Evolutionary conservation across 2,329 filamentous ascomycete species (phyloP).

Genomic region (Fusarium setosum): DNA sequence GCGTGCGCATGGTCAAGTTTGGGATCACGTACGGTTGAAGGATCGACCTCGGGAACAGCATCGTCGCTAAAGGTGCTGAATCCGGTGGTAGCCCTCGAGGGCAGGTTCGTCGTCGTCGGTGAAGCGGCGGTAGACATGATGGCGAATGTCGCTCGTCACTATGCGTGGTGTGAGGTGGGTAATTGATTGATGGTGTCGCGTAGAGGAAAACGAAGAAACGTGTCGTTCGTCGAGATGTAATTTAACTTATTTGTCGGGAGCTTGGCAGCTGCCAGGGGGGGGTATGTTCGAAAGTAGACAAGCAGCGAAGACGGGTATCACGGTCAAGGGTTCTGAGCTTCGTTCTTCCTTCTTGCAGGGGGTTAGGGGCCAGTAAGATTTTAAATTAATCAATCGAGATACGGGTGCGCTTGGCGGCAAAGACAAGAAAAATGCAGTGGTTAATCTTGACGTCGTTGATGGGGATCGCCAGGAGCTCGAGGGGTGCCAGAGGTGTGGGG

Average conservation of each 20-base stretch:
- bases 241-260: constrained; percentile 25
- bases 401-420: background rate
- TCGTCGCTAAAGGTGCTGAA: constrained; percentile 64
- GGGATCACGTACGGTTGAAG: constrained; percentile 62
- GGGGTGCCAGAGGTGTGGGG: background rate
- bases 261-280: constrained; percentile 37
- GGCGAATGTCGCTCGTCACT: background rate
- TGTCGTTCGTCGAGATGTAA: constrained; percentile 15
- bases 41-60: constrained; percentile 68
- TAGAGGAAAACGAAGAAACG: constrained; percentile 15
- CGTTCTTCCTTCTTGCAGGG: constrained; percentile 11
- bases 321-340: constrained; percentile 36
- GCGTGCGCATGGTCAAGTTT: background rate
- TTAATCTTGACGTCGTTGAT: constrained; percentile 34
- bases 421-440: background rate
- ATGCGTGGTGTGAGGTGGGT: background rate
- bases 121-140: constrained; percentile 45
- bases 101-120: constrained; percentile 49
- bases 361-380: constrained; percentile 3
- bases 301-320: constrained; percentile 32
- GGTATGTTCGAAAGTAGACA: constrained; percentile 1
- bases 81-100: constrained; percentile 60
- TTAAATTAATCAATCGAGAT: background rate
- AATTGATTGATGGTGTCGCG: background rate
- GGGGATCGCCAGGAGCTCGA: constrained; percentile 27